Conservation (phyloP, 345 rosid genomes). For the Anacardium occidentale region DNA sequence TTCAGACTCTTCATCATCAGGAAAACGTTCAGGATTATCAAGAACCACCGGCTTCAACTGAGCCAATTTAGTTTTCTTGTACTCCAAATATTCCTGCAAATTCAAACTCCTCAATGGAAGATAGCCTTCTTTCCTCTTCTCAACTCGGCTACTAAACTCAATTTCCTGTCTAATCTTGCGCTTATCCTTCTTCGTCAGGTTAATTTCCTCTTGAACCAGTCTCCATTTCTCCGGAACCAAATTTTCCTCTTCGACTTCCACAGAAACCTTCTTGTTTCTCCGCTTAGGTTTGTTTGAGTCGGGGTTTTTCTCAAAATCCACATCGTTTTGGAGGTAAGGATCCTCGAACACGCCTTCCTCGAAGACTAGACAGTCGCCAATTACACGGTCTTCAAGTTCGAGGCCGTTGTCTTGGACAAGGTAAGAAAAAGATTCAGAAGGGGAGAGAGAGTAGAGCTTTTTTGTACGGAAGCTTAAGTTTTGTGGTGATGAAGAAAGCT, state of each 20-base stretch:
- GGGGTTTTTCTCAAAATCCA: conserved; percentile 1
- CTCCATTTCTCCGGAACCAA: conserved; percentile 89
- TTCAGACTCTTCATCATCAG: conserved; percentile 20
- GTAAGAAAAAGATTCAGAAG: conserved; percentile 39
- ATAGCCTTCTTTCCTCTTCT: conserved; percentile 60
- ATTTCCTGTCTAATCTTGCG: conserved; percentile 74
- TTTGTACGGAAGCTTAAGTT: conserved; percentile 26
- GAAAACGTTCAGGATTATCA: conserved; percentile 46
- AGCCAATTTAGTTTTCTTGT: conserved; percentile 61
- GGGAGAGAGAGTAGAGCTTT: conserved; percentile 36
- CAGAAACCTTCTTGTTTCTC: conserved; percentile 19
- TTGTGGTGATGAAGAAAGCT: conserved; percentile 17
- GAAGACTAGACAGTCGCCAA: conserved; percentile 91
- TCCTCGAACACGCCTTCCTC: conserved; percentile 89
- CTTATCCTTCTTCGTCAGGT: conserved; percentile 77
- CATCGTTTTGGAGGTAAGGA: conserved; percentile 46
- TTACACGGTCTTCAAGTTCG: conserved; percentile 46
- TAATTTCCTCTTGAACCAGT: conserved; percentile 73
- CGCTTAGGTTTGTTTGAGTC: not conserved
- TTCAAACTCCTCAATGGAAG: conserved; percentile 58
- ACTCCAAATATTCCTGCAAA: conserved; percentile 56
- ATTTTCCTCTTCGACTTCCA: conserved; percentile 49
- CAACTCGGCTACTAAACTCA: conserved; percentile 74
- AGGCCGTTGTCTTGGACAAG: conserved; percentile 22
- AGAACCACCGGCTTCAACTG: conserved; percentile 65